Conservation (phyloP, 2,329 filamentous ascomycete genomes). For the Eutypa lata region DNA sequence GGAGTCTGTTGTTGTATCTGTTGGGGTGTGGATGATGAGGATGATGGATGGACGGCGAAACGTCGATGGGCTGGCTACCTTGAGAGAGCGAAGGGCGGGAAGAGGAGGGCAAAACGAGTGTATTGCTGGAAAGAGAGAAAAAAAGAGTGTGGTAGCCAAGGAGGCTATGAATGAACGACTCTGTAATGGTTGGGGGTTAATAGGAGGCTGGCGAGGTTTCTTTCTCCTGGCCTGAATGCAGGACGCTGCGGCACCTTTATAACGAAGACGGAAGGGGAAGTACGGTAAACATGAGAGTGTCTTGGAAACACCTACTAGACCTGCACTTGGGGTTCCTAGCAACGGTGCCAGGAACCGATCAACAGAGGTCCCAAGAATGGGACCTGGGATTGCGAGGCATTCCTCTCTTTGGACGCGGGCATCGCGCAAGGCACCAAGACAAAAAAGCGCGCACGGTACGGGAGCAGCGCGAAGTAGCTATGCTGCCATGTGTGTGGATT, state of each 20-base stretch:
- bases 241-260: conserved; percentile 21
- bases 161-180: conserved; percentile 25
- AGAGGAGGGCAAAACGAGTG: conserved; percentile 6
- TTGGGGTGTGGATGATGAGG: background rate
- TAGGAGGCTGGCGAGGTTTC: conserved; percentile 14
- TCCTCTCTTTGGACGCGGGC: conserved; percentile 13
- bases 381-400: conserved; percentile 25
- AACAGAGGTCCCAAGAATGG: conserved; percentile 21
- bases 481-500: background rate
- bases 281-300: conserved; percentile 19
- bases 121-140: conserved; percentile 9
- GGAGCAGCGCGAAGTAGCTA: background rate
- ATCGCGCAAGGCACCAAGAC: background rate
- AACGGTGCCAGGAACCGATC: too few relatives aligned
- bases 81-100: too few relatives aligned
- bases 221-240: conserved; percentile 5
- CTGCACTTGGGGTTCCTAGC: too few relatives aligned
- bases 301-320: conserved; percentile 1
- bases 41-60: conserved; percentile 3
- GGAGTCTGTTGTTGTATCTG: background rate
- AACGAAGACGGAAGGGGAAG: conserved; percentile 21
- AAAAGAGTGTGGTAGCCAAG: conserved; percentile 24
- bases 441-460: background rate
- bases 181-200: conserved; percentile 9
- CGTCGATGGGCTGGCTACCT: background rate